phyloP scores from a whole-genome alignment of 768 basidiomycete genomes.

The Daedalea quercina region DNA sequence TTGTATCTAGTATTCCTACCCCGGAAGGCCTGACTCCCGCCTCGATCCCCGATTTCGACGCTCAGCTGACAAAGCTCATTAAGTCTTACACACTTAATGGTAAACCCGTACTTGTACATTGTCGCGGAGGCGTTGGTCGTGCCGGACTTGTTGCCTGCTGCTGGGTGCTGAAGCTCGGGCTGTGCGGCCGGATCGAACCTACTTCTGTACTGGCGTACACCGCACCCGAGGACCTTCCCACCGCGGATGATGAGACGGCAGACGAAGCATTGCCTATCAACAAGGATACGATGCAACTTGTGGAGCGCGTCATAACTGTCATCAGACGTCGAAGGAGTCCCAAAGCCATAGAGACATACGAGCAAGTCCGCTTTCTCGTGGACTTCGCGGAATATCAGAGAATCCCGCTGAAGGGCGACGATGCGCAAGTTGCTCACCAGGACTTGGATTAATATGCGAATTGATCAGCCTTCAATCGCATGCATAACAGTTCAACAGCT shows the following conservation, averaged over 20 bases:
- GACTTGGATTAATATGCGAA: neutral
- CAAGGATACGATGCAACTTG: constrained; percentile 52
- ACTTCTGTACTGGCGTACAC: constrained; percentile 1
- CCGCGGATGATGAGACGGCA: neutral
- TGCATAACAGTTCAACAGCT: too few species aligned
- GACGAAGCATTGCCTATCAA: neutral
- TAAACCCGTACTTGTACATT: constrained; percentile 73
- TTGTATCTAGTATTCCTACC: constrained; percentile 58
- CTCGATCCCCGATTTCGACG: constrained; percentile 52
- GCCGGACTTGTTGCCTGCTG: constrained; percentile 90
- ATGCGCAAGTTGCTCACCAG: too few species aligned
- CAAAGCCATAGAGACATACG: constrained; percentile 91
- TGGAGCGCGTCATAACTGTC: constrained; percentile 67
- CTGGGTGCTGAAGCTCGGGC: constrained; percentile 87
- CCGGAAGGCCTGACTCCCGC: constrained; percentile 85
- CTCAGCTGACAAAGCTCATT: constrained; percentile 58
- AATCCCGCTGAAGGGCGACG: neutral
- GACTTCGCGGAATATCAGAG: constrained; percentile 51
- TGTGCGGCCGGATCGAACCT: constrained; percentile 63
- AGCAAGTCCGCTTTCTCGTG: constrained; percentile 82
- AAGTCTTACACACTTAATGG: constrained; percentile 69
- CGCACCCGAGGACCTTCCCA: constrained; percentile 4
- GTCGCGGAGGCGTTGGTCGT: constrained; percentile 89
- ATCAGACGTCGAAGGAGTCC: constrained; percentile 71
- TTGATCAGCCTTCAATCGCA: too few species aligned